phyloP scores from a whole-genome alignment of 345 rosid genomes.

The Lepidium aucheri region DNA sequence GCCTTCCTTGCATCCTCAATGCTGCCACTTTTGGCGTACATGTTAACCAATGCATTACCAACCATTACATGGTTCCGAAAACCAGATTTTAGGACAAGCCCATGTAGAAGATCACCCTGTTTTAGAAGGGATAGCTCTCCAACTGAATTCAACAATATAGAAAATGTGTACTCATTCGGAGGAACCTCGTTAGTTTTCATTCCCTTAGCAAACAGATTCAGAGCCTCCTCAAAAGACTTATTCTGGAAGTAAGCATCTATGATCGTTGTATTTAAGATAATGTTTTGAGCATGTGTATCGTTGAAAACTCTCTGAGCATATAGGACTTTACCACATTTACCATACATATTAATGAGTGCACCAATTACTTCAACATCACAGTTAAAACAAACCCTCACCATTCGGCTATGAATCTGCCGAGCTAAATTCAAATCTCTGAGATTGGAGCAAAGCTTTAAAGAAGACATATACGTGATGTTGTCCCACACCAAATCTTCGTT shows the following conservation, averaged over 20 bases:
- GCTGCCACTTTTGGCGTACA: slow-evolving; percentile 62
- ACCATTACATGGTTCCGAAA: slow-evolving; percentile 46
- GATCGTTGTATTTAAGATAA: slow-evolving; percentile 57
- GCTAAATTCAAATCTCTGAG: slow-evolving; percentile 49
- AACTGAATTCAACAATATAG: slow-evolving; percentile 47
- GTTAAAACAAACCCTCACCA: slow-evolving; percentile 33
- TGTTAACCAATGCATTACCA: slow-evolving; percentile 59
- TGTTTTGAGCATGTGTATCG: slow-evolving; percentile 30
- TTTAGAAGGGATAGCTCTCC: slow-evolving; percentile 53
- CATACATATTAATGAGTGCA: slow-evolving; percentile 68
- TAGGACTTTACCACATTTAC: slow-evolving; percentile 48
- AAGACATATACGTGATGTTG: slow-evolving; percentile 40
- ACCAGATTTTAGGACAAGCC: slow-evolving; percentile 40
- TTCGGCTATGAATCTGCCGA: slow-evolving; percentile 46
- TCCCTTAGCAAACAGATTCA: slow-evolving; percentile 36
- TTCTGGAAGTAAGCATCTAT: slow-evolving; percentile 64
- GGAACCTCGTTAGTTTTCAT: slow-evolving; percentile 33
- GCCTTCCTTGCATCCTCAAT: slow-evolving; percentile 44
- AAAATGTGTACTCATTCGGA: slow-evolving; percentile 70
- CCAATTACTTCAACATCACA: slow-evolving; percentile 34
- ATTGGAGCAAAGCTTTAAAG: slow-evolving; percentile 45
- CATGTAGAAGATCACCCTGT: slow-evolving; percentile 51
- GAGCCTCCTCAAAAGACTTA: slow-evolving; percentile 59
- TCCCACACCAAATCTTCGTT: slow-evolving; percentile 41
- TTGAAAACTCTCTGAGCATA: slow-evolving; percentile 50